Conservation (phyloP, 768 basidiomycete genomes). For the Glaciozyma martinii region DNA sequence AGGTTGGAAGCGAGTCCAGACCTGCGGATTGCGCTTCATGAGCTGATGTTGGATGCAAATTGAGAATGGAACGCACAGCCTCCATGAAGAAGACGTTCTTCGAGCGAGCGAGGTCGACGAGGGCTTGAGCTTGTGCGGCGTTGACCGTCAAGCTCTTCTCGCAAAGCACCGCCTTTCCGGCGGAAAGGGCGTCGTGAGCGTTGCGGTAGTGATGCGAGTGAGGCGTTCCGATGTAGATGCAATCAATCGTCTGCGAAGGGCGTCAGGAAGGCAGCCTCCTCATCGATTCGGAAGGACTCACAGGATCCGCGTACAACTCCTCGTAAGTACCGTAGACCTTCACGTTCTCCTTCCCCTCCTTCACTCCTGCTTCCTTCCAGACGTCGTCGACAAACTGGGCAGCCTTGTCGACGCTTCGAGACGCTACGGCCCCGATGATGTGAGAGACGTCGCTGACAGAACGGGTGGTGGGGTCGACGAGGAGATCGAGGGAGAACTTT, state of each 20-base stretch:
- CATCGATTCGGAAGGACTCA: background rate
- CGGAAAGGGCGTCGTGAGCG: constrained; percentile 25
- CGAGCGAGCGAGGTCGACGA: constrained; percentile 36
- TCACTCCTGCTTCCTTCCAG: constrained; percentile 34
- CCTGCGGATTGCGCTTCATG: background rate
- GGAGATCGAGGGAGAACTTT: constrained; percentile 31
- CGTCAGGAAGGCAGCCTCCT: background rate
- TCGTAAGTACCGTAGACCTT: constrained; percentile 36
- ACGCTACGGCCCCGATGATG: constrained; percentile 37
- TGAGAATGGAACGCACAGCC: constrained; percentile 20
- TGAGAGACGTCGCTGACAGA: constrained; percentile 36
- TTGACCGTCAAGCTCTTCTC: constrained; percentile 40
- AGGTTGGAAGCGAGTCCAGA: constrained; percentile 41
- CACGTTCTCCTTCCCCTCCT: constrained; percentile 31
- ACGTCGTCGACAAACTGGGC: constrained; percentile 34
- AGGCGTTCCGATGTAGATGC: constrained; percentile 39
- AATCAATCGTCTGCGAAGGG: constrained; percentile 36
- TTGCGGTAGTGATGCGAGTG: constrained; percentile 38
- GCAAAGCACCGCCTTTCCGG: constrained; percentile 38
- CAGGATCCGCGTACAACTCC: constrained; percentile 30
- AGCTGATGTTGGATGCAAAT: background rate
- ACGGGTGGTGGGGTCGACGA: constrained; percentile 29
- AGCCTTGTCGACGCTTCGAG: constrained; percentile 34
- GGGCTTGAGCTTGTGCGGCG: constrained; percentile 34
- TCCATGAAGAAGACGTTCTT: constrained; percentile 41